phyloP scores from a whole-genome alignment of 257 asterid species.

The Hygrophila difformis region DNA sequence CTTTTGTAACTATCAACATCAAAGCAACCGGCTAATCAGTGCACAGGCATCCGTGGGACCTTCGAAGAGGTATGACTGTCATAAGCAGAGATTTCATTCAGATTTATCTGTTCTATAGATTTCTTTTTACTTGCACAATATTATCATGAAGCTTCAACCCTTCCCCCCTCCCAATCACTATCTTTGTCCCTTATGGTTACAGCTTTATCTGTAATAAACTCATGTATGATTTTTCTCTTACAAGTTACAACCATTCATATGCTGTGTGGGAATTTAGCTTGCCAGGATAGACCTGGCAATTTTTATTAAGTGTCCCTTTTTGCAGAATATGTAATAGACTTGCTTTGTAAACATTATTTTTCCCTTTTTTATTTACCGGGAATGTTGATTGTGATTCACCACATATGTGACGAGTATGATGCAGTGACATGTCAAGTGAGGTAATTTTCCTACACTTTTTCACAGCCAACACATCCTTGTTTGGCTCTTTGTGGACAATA shows the following conservation, averaged over 20 bases:
- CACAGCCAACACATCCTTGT: too few relatives aligned
- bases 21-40: neutral
- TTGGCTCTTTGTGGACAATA: too few relatives aligned
- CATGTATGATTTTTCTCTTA: constrained; percentile 29
- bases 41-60: constrained; percentile 3
- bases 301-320: too few relatives aligned
- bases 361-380: too few relatives aligned
- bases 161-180: constrained; percentile 8
- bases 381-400: too few relatives aligned
- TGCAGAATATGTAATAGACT: too few relatives aligned
- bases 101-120: constrained; percentile 20
- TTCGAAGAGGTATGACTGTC: constrained; percentile 21
- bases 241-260: constrained; percentile 20
- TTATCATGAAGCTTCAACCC: neutral
- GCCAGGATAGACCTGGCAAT: constrained; percentile 14
- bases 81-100: constrained; percentile 9
- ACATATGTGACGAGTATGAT: too few relatives aligned
- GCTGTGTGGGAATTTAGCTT: constrained; percentile 16
- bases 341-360: too few relatives aligned
- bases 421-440: too few relatives aligned
- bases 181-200: constrained; percentile 18
- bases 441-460: too few relatives aligned
- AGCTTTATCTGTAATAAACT: constrained; percentile 29
- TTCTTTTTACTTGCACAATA: constrained; percentile 8
- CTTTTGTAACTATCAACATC: constrained; percentile 4